These are phyloP conservation scores for Botrytis fragariae DNA, from an alignment of 2,329 filamentous ascomycete genomes.

Conservation along the genomic window DNA sequence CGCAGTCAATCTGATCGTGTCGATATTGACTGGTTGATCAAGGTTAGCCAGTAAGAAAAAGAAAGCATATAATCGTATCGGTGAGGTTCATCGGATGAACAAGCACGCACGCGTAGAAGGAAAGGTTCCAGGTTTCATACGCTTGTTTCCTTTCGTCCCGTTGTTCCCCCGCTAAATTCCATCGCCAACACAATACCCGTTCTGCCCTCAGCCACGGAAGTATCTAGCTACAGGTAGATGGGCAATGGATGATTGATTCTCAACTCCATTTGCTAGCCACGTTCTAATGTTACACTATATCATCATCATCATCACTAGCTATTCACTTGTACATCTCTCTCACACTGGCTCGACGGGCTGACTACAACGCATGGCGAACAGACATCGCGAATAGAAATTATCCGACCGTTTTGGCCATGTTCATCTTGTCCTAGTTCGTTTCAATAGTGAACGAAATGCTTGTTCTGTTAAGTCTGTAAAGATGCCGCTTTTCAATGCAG, in stretches of 20 bases:
- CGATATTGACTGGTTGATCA: not conserved
- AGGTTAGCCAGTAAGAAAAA: not conserved
- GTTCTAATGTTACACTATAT: not conserved
- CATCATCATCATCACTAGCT: not conserved
- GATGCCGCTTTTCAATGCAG: not conserved
- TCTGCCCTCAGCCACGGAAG: not conserved
- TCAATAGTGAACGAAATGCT: not conserved
- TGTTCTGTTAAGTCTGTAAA: not conserved
- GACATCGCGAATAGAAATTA: not conserved
- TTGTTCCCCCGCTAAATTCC: not conserved
- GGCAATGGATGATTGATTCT: not conserved
- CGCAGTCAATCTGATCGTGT: not conserved
- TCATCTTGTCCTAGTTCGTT: not conserved
- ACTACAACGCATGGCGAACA: not conserved
- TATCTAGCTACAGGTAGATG: not conserved
- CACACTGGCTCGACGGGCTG: not conserved
- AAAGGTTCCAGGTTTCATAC: not conserved
- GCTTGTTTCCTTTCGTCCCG: not conserved
- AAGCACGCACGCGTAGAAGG: not conserved
- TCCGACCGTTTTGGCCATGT: not conserved
- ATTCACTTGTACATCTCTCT: not conserved
- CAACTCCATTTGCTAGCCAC: not conserved
- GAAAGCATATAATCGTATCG: not conserved
- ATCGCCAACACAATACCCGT: not conserved
- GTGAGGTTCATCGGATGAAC: not conserved